Evolutionary conservation across 78 protist genomes (phyloP).

Genomic region (Isochrysis galbana): DNA sequence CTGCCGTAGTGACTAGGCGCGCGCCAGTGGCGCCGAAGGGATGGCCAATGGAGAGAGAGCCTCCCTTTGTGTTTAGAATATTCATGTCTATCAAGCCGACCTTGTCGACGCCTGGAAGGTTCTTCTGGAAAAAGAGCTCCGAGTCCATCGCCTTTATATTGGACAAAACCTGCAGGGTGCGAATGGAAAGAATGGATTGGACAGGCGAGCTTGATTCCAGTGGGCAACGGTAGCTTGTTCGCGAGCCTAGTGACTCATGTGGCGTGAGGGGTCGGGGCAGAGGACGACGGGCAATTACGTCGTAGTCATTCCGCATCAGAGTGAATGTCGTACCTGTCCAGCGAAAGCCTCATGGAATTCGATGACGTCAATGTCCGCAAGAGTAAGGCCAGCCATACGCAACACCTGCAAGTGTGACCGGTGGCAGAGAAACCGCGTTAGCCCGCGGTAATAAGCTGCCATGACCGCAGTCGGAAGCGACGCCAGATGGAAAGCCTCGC

Average conservation of each 20-base stretch:
- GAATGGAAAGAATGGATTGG: too few relatives aligned
- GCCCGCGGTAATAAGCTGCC: too few relatives aligned
- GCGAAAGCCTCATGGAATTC: slow-evolving; percentile 90
- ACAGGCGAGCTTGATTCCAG: too few relatives aligned
- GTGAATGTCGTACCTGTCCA: slow-evolving; percentile 60
- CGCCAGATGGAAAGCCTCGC: too few relatives aligned
- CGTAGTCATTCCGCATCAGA: too few relatives aligned
- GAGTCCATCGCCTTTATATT: slow-evolving; percentile 62
- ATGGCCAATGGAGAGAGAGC: slow-evolving; percentile 73
- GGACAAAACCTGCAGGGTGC: slow-evolving; percentile 52
- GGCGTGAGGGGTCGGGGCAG: too few relatives aligned
- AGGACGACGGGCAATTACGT: too few relatives aligned
- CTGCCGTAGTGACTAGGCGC: slow-evolving; percentile 44
- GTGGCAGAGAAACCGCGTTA: too few relatives aligned
- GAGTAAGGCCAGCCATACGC: slow-evolving; percentile 26
- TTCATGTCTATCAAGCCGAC: slow-evolving; percentile 40
- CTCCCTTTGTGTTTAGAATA: slow-evolving; percentile 61
- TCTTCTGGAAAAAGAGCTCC: slow-evolving; percentile 40
- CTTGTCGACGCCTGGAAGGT: background rate
- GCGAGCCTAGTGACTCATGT: too few relatives aligned
- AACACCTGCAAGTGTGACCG: slow-evolving; percentile 50
- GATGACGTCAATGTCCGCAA: slow-evolving; percentile 63
- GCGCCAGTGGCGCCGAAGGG: slow-evolving; percentile 73
- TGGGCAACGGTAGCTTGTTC: too few relatives aligned
- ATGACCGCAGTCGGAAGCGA: too few relatives aligned